A percentile compares a stretch with the other conserved stretches of the same genome.
phyloP scores from a whole-genome alignment of 352 stramenopile genomes.

The Globisporangium emineosum region DNA sequence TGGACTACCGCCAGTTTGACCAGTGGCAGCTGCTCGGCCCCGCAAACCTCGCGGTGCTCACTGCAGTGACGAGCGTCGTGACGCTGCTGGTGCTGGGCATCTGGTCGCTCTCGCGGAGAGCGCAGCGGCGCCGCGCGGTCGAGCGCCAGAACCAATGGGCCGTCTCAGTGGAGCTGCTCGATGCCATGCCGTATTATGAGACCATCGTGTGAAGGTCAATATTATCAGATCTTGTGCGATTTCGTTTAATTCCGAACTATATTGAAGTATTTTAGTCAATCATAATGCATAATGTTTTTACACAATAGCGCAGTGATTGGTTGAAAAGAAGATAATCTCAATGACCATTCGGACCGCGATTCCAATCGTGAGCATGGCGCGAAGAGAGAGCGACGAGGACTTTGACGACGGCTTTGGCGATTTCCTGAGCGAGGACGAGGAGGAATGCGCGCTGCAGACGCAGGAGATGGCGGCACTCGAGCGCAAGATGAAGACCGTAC shows the following conservation, averaged over 20 bases:
- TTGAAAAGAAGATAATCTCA: not conserved
- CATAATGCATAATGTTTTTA: not conserved
- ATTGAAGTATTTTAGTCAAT: not conserved
- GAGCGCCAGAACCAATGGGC: slow-evolving; percentile 16
- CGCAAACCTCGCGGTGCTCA: slow-evolving; percentile 8
- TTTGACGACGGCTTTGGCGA: slow-evolving; percentile 65
- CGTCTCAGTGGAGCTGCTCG: slow-evolving; percentile 11
- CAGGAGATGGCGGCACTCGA: slow-evolving; percentile 58
- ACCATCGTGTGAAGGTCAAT: not conserved
- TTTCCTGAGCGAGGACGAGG: slow-evolving; percentile 55
- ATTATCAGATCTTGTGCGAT: not conserved
- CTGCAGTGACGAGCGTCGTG: not conserved
- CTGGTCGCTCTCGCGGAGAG: slow-evolving; percentile 5
- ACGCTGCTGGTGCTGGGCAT: slow-evolving; percentile 5
- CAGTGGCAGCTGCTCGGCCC: slow-evolving; percentile 5
- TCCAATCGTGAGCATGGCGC: not conserved
- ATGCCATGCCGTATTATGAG: slow-evolving; percentile 7
- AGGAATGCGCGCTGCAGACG: slow-evolving; percentile 33
- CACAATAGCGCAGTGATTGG: not conserved
- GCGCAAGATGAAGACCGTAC: slow-evolving; percentile 59
- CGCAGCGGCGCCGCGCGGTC: not conserved
- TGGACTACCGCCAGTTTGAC: slow-evolving; percentile 3
- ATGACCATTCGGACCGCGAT: not conserved
- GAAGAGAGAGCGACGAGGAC: not conserved
- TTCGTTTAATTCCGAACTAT: not conserved